Evolutionary conservation across 2,329 filamentous ascomycete species (phyloP).

Genomic region (Hirsutella rhossiliensis): DNA sequence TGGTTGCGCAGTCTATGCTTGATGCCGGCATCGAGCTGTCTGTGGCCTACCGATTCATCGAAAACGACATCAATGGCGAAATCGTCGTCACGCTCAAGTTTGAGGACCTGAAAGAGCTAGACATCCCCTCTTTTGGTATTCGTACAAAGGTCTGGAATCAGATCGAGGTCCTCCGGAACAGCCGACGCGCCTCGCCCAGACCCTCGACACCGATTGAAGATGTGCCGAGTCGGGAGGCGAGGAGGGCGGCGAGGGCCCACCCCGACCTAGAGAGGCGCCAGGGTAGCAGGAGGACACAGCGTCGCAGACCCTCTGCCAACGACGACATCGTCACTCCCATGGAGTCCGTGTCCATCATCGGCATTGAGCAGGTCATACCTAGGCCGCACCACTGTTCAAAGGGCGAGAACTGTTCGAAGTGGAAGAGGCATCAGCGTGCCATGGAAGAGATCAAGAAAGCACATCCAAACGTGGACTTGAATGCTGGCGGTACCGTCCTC

Average conservation of each 20-base stretch:
- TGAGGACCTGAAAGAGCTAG: conserved; percentile 72
- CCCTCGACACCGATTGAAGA: conserved; percentile 52
- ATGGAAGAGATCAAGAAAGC: conserved; percentile 65
- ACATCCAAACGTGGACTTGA: conserved; percentile 50
- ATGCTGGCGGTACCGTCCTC: conserved; percentile 54
- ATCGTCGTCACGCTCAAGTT: conserved; percentile 87
- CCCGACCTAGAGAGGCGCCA: conserved; percentile 22
- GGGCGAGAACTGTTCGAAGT: conserved; percentile 76
- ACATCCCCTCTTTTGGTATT: conserved; percentile 71
- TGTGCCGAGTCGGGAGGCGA: conserved; percentile 36
- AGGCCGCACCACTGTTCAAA: conserved; percentile 77
- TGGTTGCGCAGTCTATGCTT: conserved; percentile 80
- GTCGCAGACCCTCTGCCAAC: conserved; percentile 28
- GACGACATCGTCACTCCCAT: conserved; percentile 63
- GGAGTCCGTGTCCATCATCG: conserved; percentile 83
- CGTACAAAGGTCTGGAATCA: conserved; percentile 71
- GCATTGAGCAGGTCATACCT: conserved; percentile 79
- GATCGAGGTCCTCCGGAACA: conserved; percentile 56
- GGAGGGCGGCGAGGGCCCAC: conserved; percentile 29
- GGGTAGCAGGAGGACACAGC: conserved; percentile 26
- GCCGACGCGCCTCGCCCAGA: conserved; percentile 35
- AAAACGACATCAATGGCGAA: conserved; percentile 83
- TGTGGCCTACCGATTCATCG: conserved; percentile 72
- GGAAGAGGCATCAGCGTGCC: conserved; percentile 65
- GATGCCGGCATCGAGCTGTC: conserved; percentile 66